These are phyloP conservation scores for Starmerella vitae DNA, from an alignment of 805 yeast genomes.

Conservation along the genomic window DNA sequence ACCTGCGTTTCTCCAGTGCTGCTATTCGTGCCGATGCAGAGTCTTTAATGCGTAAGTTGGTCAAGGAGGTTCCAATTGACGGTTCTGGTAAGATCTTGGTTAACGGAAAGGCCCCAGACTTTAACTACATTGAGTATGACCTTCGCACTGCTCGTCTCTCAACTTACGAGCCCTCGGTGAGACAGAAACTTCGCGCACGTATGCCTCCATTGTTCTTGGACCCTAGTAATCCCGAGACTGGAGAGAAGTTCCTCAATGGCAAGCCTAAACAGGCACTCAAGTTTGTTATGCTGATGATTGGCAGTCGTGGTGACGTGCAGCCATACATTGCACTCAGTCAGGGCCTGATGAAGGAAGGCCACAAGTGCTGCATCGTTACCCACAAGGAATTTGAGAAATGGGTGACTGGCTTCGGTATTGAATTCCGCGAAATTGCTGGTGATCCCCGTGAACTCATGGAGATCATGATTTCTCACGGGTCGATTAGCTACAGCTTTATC, in stretches of 20 bases:
- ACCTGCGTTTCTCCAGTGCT: constrained; percentile 5
- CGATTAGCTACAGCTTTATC: constrained; percentile 67
- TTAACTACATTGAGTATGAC: constrained; percentile 12
- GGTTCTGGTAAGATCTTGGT: neutral
- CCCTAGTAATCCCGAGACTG: constrained; percentile 13
- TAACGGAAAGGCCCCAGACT: constrained; percentile 2
- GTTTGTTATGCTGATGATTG: constrained; percentile 70
- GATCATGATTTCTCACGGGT: constrained; percentile 81
- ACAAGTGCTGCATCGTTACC: constrained; percentile 69
- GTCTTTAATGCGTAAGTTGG: constrained; percentile 33
- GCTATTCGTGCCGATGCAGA: constrained; percentile 3
- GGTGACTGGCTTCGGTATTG: constrained; percentile 53
- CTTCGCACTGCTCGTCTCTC: constrained; percentile 18
- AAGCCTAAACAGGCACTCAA: constrained; percentile 42
- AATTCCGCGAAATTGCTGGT: constrained; percentile 70
- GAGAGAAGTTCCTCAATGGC: constrained; percentile 23
- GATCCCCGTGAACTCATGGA: constrained; percentile 87
- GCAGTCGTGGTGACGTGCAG: constrained; percentile 94
- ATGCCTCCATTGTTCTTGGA: constrained; percentile 23
- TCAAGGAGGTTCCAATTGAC: neutral
- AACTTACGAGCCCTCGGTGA: constrained; percentile 18
- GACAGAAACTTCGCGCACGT: constrained; percentile 4
- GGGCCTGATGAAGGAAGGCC: constrained; percentile 70
- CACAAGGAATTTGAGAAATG: constrained; percentile 70
- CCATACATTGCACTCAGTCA: constrained; percentile 86